Evolutionary conservation across 2,329 filamentous ascomycete species (phyloP), one percentile per base, ranked within the genome.

Genomic region (Colletotrichum sp.): DNA sequence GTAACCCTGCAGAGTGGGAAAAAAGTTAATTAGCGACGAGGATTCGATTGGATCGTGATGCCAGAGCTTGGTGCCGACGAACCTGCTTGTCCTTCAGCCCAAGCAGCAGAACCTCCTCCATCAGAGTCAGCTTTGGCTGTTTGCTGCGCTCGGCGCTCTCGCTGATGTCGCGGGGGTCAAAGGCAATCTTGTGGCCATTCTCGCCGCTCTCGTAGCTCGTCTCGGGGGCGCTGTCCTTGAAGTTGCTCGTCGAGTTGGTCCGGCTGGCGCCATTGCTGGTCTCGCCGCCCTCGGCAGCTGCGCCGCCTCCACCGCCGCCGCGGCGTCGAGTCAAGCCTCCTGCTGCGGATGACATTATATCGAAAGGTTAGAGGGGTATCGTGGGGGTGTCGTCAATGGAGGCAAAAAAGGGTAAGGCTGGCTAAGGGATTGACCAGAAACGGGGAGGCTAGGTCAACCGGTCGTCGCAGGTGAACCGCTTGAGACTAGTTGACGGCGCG

Each of bases 61-160:
- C 43, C 55, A 24, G 59, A 58, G 59, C 65, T 38, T 63, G 30
- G 24, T 56, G 26, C 34, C 34, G n/a, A 63, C 90, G 83, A 88
- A 98, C 96, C 92, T 99, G 97, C 89, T 98, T 99, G 87, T 99
- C 97, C 87, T 99, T 99, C 81, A 99, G 88, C 13, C 97, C 97
- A 86, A 99, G 91, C 81, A 99, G 89, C 82, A 99, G 89, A 70
- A 99, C 94, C 87, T 99, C 97, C 88, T 99, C 97, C 97, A 99
- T 99, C 83, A 99, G 89, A 52, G 97, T 99, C 83, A 99, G 89
- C 89, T 98, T 99, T 63, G 97, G 97, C 89, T 98, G 96, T 89
- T 98, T 98, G 90, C 92, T 97, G 84, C 97, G 90, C 89, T 99
- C 97, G 79, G 94, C 95, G 86, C 93, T 98, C 90, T 99, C 97